Base-by-base conservation (phyloP, 768 basidiomycete species). In the Hericium erinaceus region DNA sequence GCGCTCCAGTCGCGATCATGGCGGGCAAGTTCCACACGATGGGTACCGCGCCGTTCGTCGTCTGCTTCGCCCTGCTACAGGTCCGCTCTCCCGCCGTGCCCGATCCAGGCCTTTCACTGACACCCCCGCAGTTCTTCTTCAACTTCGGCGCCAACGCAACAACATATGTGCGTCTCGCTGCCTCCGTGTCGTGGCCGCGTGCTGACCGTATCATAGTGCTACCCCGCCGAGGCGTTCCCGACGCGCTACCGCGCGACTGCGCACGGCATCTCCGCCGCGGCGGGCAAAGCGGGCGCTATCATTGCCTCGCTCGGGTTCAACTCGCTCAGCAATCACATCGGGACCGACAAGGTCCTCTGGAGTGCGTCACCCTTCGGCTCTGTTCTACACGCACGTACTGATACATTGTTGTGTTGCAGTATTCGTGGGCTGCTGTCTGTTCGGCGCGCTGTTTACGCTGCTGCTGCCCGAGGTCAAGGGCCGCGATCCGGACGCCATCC, bases 221-320 rank as follows among this genome's bases (percentile, higher is more conserved):
- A 87, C 65, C 85, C 89, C 2, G 85, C 84, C 3, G 87, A 89
- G 70, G 83, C 89, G 11, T 89, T 89, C 74, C 89, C 89, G 0
- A 91, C 89, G 1, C 75, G 82, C 39, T 89, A 82, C 71, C 79
- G 83, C 48, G 85, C 84, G 24, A 78, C 79, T 51, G 88, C 87
- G 13, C 89, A 90, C 66, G 89, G 89, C 28, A 72, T 88, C 12
- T 83, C 81, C 2, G 89, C 89, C 2, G 89, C 87, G 0, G 72
- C 72, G 41, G 89, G 89, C 18, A 91, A 92, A 66, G 74, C 72
- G 0, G 89, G 89, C 54, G 89, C 89, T 0, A 89, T 92, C 74
- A 78, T 89, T 61, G 82, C 84, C 11, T 83, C 85, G 1, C 78
- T 89, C 46, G 86, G 75, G 2, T 89, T 90, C 74, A 88, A 87